Conservation (phyloP, 192 early-diverging fungal genomes). For the Coemansia sp. region DNA sequence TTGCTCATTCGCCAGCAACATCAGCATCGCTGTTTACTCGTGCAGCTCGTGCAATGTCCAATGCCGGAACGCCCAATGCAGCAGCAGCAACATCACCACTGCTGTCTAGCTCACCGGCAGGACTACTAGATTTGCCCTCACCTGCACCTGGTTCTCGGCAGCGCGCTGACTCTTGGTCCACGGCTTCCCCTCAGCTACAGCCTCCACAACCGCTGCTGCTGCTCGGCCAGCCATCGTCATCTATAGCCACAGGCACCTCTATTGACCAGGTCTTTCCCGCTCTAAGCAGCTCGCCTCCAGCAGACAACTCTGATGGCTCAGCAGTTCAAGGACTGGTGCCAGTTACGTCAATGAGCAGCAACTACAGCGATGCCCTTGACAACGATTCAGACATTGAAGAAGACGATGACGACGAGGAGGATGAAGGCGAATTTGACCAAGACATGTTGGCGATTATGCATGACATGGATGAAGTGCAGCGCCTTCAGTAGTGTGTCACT, state of each 20-base stretch:
- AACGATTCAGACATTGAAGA: slow-evolving; percentile 13
- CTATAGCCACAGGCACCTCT: neutral
- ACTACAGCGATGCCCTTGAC: neutral
- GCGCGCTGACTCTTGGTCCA: too few species aligned
- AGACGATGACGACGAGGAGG: slow-evolving; percentile 17
- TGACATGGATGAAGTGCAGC: slow-evolving; percentile 48
- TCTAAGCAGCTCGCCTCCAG: neutral
- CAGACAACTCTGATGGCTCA: too few species aligned
- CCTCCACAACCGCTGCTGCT: neutral
- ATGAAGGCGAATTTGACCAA: slow-evolving; percentile 36
- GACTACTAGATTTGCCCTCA: neutral
- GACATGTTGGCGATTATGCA: slow-evolving; percentile 54
- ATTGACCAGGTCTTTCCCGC: slow-evolving; percentile 1
- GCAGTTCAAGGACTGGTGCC: neutral
- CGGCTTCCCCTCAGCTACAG: neutral
- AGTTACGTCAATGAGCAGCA: neutral
- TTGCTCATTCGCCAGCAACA: neutral
- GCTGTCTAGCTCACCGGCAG: neutral
- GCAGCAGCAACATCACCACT: neutral
- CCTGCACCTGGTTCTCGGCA: too few species aligned
- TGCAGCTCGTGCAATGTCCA: slow-evolving; percentile 7
- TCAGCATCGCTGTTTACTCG: slow-evolving; percentile 1
- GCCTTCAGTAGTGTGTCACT: slow-evolving; percentile 17
- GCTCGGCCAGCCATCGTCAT: neutral
- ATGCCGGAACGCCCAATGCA: neutral